A percentile compares a stretch with the other conserved stretches of the same genome.
Evolutionary conservation across 768 basidiomycete genomes (phyloP).

Genomic region (Trametes gibbosa): DNA sequence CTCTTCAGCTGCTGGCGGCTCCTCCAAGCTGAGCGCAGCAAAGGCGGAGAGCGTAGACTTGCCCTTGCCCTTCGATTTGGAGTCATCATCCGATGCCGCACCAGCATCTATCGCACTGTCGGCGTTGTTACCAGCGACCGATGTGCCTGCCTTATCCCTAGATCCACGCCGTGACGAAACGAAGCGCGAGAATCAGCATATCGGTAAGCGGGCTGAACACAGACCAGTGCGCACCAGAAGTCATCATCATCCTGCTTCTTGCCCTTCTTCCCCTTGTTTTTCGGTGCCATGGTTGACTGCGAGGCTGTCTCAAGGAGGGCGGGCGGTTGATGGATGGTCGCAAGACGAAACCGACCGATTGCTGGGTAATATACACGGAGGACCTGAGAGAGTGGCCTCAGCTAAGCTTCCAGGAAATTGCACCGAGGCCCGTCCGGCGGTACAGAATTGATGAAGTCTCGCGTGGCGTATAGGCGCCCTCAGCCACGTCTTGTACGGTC

Average conservation of each 20-base stretch:
- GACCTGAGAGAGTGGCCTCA: constrained; percentile 7
- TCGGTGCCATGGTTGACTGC: constrained; percentile 48
- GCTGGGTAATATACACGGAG: constrained; percentile 1
- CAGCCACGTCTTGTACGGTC: background rate
- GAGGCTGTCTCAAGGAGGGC: background rate
- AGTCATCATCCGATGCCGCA: constrained; percentile 44
- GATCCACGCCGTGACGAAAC: background rate
- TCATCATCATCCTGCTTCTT: constrained; percentile 82
- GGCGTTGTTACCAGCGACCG: constrained; percentile 43
- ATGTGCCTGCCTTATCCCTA: constrained; percentile 67
- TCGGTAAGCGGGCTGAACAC: constrained; percentile 16
- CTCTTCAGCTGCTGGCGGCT: constrained; percentile 24
- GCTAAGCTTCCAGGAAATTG: constrained; percentile 4
- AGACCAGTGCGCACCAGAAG: constrained; percentile 56
- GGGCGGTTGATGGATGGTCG: background rate
- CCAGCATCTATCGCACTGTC: constrained; percentile 27
- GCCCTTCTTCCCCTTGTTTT: constrained; percentile 83
- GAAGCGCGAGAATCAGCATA: constrained; percentile 9
- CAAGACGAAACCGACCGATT: background rate
- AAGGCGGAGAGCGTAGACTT: constrained; percentile 50
- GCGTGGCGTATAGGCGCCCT: constrained; percentile 1
- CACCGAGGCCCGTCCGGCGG: constrained; percentile 4
- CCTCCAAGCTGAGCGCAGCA: constrained; percentile 44
- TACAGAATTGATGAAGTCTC: constrained; percentile 9
- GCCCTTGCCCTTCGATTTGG: constrained; percentile 28